Percentiles rank a stretch among this genome's conserved stretches.
Conservation (phyloP, 129 eudicot genomes). For the Artemisia argyi region DNA sequence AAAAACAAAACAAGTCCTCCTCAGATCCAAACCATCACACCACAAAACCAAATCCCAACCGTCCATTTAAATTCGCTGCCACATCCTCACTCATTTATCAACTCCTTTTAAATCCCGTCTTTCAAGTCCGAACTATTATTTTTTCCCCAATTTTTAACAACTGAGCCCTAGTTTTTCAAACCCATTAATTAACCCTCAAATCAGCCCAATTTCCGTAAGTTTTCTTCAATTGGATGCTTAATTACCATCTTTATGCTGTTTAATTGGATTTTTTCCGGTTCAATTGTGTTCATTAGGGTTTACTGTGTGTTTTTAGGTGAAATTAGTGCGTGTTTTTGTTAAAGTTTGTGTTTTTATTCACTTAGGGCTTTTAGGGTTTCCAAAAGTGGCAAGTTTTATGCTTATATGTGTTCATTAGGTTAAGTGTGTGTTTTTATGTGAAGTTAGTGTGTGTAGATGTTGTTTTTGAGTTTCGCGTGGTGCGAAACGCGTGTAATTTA, state of each 20-base stretch:
- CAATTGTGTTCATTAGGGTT: not conserved
- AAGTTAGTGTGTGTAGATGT: too few relatives aligned
- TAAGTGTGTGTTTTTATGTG: too few relatives aligned
- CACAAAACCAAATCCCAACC: too few relatives aligned
- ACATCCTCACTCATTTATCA: not conserved
- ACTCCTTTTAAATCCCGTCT: too few relatives aligned
- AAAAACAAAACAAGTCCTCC: too few relatives aligned
- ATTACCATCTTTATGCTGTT: not conserved
- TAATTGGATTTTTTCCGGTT: conserved; percentile 5
- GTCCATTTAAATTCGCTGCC: too few relatives aligned
- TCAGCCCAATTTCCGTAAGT: conserved; percentile 35
- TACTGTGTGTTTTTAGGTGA: too few relatives aligned
- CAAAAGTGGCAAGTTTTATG: not conserved
- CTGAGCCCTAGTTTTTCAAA: conserved; percentile 17
- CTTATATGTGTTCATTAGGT: too few relatives aligned
- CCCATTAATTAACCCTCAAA: conserved; percentile 5
- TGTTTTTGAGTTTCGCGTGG: too few relatives aligned
- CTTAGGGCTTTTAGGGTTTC: too few relatives aligned
- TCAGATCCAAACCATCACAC: too few relatives aligned
- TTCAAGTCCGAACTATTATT: conserved; percentile 31
- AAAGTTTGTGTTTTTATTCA: not conserved
- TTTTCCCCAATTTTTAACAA: conserved; percentile 26
- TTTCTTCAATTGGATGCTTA: not conserved
- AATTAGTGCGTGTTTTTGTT: not conserved
- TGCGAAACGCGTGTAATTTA: too few relatives aligned